Evolutionary conservation across 768 basidiomycete species (phyloP).

Genomic region (Porpolomopsis calyptriformis): DNA sequence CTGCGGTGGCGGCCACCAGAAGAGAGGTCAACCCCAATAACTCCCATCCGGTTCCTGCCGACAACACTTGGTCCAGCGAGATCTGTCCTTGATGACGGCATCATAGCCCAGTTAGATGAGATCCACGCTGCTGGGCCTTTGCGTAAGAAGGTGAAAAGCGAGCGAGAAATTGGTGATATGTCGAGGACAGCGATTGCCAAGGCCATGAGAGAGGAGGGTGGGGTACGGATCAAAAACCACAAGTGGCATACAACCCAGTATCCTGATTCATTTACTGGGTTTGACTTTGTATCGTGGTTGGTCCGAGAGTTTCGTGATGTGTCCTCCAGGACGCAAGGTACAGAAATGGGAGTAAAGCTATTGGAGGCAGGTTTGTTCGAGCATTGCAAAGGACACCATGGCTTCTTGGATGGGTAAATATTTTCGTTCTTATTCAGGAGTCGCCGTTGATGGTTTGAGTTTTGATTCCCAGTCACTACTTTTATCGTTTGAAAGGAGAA

Average conservation of each 20-base stretch:
- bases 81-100: conserved; percentile 65
- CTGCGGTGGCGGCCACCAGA: conserved; percentile 68
- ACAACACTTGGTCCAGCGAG: conserved; percentile 78
- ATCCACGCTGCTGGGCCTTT: conserved; percentile 67
- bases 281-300: conserved; percentile 85
- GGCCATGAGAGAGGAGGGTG: conserved; percentile 78
- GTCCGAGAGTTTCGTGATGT: conserved; percentile 87
- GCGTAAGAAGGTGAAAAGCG: conserved; percentile 72
- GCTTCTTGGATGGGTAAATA: conserved; percentile 77
- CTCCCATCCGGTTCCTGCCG: conserved; percentile 66
- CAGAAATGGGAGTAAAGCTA: conserved; percentile 68
- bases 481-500: conserved; percentile 73
- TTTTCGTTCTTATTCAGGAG: background rate
- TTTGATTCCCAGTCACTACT: conserved; percentile 57
- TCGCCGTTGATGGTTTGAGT: conserved; percentile 7
- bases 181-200: conserved; percentile 56
- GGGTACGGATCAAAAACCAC: conserved; percentile 72
- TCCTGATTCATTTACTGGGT: conserved; percentile 78
- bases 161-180: conserved; percentile 61
- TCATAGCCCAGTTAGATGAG: conserved; percentile 74
- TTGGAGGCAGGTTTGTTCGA: conserved; percentile 78
- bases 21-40: conserved; percentile 36
- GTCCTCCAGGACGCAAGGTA: conserved; percentile 66
- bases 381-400: conserved; percentile 69
- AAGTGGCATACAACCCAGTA: conserved; percentile 73